Percentiles rank a stretch among this genome's conserved stretches.
phyloP scores from a whole-genome alignment of 148 eudicot genomes.

The Agrostemma githago region DNA sequence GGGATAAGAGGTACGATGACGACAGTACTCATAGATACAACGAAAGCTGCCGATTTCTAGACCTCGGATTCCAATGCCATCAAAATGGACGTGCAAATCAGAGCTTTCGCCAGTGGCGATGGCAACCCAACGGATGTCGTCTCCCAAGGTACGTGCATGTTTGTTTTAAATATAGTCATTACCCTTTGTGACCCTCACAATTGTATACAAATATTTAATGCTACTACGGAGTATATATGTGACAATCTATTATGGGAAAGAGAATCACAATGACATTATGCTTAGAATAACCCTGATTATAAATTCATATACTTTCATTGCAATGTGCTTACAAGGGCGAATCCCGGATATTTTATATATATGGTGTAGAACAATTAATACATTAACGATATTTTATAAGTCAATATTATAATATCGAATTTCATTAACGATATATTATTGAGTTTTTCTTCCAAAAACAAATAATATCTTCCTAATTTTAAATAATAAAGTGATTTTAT shows the following conservation, averaged over 20 bases:
- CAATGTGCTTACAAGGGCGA: neutral
- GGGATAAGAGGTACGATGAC: constrained; percentile 31
- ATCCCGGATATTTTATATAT: too few species aligned
- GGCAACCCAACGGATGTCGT: constrained; percentile 56
- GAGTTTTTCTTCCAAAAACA: too few species aligned
- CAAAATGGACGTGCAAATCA: constrained; percentile 45
- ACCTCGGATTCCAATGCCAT: constrained; percentile 71
- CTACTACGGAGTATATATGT: neutral
- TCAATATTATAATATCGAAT: too few species aligned
- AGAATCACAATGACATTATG: too few species aligned
- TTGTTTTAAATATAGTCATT: neutral
- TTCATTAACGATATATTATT: too few species aligned
- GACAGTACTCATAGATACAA: constrained; percentile 28
- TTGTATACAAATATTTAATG: too few species aligned
- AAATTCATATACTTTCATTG: neutral
- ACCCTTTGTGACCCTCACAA: neutral
- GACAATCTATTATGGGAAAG: too few species aligned
- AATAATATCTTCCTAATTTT: too few species aligned
- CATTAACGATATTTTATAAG: too few species aligned
- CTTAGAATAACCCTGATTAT: too few species aligned
- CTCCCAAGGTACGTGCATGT: constrained; percentile 53
- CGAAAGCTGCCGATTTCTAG: constrained; percentile 63
- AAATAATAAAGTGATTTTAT: too few species aligned
- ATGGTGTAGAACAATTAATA: too few species aligned
- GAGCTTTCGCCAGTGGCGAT: constrained; percentile 61